Conservation (phyloP, 192 early-diverging fungal species). For the Rhizophagus sp. region DNA sequence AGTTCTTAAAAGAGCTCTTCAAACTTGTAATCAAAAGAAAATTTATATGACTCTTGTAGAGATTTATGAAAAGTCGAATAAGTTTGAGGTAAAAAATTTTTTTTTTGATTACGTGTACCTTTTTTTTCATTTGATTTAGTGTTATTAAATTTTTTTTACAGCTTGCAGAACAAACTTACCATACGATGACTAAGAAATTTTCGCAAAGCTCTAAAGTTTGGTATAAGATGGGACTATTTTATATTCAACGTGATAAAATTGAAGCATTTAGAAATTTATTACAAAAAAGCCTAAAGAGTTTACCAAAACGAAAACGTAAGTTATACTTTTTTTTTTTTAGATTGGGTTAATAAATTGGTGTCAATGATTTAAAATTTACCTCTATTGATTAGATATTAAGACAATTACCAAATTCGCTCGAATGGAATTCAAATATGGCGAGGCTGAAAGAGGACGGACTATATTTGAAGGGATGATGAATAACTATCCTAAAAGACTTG, state of each 20-base stretch:
- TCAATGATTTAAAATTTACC: constrained; percentile 4
- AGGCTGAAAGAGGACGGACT: constrained; percentile 95
- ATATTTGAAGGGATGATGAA: constrained; percentile 95
- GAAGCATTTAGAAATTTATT: constrained; percentile 81
- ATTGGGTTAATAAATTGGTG: constrained; percentile 5
- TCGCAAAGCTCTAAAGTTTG: constrained; percentile 89
- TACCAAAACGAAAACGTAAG: constrained; percentile 93
- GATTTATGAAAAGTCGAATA: constrained; percentile 87
- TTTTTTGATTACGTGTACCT: background rate
- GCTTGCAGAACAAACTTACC: constrained; percentile 69
- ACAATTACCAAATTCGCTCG: constrained; percentile 93
- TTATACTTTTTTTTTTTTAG: constrained; percentile 9
- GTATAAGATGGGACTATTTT: constrained; percentile 82
- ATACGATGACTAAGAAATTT: constrained; percentile 83
- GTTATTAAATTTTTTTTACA: background rate
- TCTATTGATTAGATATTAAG: constrained; percentile 66
- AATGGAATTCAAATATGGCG: constrained; percentile 97
- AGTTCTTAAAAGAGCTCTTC: constrained; percentile 84
- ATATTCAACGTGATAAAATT: constrained; percentile 70
- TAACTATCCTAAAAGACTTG: constrained; percentile 90
- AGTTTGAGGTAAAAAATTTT: constrained; percentile 57
- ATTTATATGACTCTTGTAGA: constrained; percentile 84
- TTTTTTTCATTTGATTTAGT: background rate
- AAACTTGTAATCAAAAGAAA: constrained; percentile 87
- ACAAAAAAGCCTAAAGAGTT: constrained; percentile 72